Evolutionary conservation across 495 filamentous ascomycete genomes (phyloP).

Genomic region (Penicillium bovifimosum): DNA sequence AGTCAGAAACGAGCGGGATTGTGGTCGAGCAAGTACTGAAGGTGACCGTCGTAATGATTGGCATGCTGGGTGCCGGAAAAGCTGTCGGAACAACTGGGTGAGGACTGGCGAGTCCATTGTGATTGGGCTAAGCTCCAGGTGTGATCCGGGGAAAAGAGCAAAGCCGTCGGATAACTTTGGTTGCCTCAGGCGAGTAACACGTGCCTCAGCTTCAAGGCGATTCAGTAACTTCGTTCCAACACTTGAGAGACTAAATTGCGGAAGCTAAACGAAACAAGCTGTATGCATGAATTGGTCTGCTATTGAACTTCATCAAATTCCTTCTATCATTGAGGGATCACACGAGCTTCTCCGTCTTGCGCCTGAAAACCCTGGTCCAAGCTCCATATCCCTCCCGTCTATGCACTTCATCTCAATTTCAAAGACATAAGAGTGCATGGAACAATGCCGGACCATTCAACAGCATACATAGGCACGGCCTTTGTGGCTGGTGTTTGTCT

Average conservation of each 20-base stretch:
- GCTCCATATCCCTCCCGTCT: neutral
- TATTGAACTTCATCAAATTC: neutral
- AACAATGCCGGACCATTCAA: constrained; percentile 28
- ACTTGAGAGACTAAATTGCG: too few species aligned
- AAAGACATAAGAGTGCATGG: neutral
- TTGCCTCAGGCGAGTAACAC: constrained; percentile 7
- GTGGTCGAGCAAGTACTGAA: constrained; percentile 25
- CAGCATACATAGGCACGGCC: constrained; percentile 54
- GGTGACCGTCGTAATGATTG: constrained; percentile 46
- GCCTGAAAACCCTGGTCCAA: neutral
- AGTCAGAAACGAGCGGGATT: constrained; percentile 41
- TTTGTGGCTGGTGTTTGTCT: constrained; percentile 68
- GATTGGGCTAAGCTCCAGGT: constrained; percentile 3
- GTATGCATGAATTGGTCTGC: neutral
- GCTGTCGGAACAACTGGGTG: constrained; percentile 71
- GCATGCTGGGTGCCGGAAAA: constrained; percentile 68
- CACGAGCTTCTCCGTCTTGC: neutral
- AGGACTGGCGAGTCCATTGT: constrained; percentile 80
- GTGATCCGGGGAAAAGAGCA: constrained; percentile 4
- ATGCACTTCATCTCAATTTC: constrained; percentile 4
- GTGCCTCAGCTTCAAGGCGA: constrained; percentile 19
- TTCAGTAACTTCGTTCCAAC: neutral
- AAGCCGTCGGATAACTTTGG: neutral
- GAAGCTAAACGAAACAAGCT: too few species aligned
- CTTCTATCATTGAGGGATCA: neutral